A percentile compares a stretch with the other conserved stretches of the same genome.
Evolutionary conservation across 2,329 filamentous ascomycete genomes (phyloP).

Genomic region (Apiospora rasikravindrae): DNA sequence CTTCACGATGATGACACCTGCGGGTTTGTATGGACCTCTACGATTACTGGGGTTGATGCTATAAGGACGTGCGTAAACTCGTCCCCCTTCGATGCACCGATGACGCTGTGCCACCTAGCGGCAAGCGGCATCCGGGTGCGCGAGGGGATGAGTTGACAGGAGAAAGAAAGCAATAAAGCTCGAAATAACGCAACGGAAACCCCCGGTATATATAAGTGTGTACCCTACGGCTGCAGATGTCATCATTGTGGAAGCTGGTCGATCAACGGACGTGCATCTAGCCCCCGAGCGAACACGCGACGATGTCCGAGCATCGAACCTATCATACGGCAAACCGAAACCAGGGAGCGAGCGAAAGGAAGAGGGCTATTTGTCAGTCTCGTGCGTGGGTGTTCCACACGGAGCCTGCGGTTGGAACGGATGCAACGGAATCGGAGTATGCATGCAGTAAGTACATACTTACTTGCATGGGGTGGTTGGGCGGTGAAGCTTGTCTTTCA

Average conservation of each 20-base stretch:
- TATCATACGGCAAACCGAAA: not conserved
- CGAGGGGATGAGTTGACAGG: not conserved
- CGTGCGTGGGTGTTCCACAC: not conserved
- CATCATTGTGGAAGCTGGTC: conserved; percentile 16
- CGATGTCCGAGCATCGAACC: conserved; percentile 5
- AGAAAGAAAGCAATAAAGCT: not conserved
- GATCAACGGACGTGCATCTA: conserved; percentile 6
- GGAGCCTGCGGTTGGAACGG: not conserved
- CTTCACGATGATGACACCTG: conserved; percentile 6
- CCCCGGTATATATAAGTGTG: not conserved
- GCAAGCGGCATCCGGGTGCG: not conserved
- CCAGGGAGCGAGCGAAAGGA: not conserved
- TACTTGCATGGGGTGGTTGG: not conserved
- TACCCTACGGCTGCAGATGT: conserved; percentile 1
- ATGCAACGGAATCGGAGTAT: not conserved
- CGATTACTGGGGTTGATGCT: not conserved
- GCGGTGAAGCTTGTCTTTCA: conserved; percentile 1
- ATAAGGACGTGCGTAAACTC: conserved; percentile 6
- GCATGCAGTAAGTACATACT: not conserved
- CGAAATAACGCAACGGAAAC: not conserved
- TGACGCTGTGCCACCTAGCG: conserved; percentile 2
- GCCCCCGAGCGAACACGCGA: conserved; percentile 1
- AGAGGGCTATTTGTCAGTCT: not conserved
- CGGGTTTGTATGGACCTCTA: conserved; percentile 14
- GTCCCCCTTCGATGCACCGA: not conserved